Percentiles rank a stretch among this genome's conserved stretches.
phyloP scores from a whole-genome alignment of 805 yeast species.

The Candida sphagnicola region DNA sequence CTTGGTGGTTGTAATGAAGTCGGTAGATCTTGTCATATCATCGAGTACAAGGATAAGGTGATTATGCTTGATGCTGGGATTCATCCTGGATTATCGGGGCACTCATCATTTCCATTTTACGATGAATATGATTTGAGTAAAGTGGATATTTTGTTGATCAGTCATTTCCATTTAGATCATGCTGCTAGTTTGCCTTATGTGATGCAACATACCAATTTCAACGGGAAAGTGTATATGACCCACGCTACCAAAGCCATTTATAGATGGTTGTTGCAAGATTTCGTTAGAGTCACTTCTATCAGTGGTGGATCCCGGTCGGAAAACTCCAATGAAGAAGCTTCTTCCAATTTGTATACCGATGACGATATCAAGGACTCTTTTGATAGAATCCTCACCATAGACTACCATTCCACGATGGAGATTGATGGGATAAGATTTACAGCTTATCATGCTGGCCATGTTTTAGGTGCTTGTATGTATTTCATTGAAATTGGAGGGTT shows the following conservation, averaged over 20 bases:
- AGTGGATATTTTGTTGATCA: constrained; percentile 80
- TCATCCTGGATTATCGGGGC: constrained; percentile 91
- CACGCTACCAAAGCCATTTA: constrained; percentile 98
- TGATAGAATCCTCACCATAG: constrained; percentile 88
- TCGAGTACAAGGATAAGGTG: constrained; percentile 89
- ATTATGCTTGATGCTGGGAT: constrained; percentile 98
- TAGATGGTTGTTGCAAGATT: constrained; percentile 91
- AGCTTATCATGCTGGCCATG: constrained; percentile 99
- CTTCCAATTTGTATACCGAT: constrained; percentile 71
- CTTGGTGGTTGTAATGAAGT: constrained; percentile 99
- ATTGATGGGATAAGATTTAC: constrained; percentile 93
- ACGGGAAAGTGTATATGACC: constrained; percentile 97
- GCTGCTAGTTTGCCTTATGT: constrained; percentile 98
- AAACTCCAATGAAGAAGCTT: constrained; percentile 30
- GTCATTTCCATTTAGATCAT: constrained; percentile 96
- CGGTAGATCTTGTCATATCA: constrained; percentile 91
- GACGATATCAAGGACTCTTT: constrained; percentile 86
- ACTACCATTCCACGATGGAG: constrained; percentile 92
- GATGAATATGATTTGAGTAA: constrained; percentile 90
- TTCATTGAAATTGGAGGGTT: constrained; percentile 92
- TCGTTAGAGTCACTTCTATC: constrained; percentile 80
- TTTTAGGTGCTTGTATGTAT: constrained; percentile 97
- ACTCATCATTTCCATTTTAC: constrained; percentile 88
- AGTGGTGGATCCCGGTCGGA: constrained; percentile 45
- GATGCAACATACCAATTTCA: constrained; percentile 93